Conservation (phyloP, 2,329 filamentous ascomycete genomes). For the Monosporascus sp. region DNA sequence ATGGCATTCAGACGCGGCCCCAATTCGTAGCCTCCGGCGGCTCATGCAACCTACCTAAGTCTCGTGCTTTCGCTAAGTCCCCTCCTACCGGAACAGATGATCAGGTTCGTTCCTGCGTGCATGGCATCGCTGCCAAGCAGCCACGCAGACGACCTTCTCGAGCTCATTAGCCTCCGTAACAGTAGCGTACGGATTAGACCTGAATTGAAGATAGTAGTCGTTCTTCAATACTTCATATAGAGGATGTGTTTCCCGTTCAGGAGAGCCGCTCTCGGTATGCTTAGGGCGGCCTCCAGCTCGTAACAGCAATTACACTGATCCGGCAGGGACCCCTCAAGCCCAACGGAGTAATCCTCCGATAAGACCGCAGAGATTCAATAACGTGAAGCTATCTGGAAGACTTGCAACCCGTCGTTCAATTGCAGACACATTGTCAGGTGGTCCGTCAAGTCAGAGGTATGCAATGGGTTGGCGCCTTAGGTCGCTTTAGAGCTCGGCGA, state of each 20-base stretch:
- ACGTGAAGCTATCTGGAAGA: neutral
- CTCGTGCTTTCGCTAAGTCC: neutral
- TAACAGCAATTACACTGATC: neutral
- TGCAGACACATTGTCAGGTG: neutral
- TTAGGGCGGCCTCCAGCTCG: neutral
- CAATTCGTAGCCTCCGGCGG: neutral
- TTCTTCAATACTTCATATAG: neutral
- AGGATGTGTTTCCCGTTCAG: neutral
- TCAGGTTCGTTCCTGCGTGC: neutral
- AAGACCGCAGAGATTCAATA: neutral
- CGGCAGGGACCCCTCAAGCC: neutral
- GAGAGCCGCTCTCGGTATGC: neutral
- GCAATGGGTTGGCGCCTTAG: neutral
- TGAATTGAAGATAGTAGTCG: neutral
- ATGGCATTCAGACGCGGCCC: neutral
- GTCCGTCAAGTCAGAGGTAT: neutral
- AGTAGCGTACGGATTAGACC: neutral
- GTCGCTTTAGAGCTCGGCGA: neutral
- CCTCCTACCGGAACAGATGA: neutral
- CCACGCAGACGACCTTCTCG: neutral
- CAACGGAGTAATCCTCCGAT: neutral
- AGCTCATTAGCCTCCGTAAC: neutral
- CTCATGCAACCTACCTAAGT: neutral
- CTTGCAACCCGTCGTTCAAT: neutral
- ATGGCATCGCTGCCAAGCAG: neutral